Evolutionary conservation across 2,329 filamentous ascomycete genomes (phyloP), one percentile per base, ranked within the genome.

Genomic region (Paecilomyces variotii): DNA sequence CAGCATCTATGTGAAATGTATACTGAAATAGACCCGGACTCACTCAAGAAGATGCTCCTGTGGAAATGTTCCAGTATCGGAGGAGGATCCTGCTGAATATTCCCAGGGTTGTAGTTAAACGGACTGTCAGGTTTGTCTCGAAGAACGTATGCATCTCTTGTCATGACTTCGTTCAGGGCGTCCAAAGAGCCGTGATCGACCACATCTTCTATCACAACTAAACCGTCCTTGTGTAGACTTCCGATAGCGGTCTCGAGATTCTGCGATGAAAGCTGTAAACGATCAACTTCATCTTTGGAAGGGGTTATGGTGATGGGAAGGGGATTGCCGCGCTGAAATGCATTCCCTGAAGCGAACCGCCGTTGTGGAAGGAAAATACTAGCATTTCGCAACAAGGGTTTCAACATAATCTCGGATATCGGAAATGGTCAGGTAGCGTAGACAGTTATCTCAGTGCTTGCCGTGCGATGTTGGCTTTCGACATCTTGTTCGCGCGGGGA

Each of bases 21-120:
- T 35, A 19, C n/a, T 24, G 9, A 10, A 5, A 30, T 2, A 19
- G 10, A 19, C 45, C 53, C 9, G 26, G 4, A 60, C 72, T 57
- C 67, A 83, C 81, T 86, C 5, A 79, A 67, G 56, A 84, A 83
- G 34, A 86, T 79, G 4, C 71, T 72, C 1, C 76, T 70, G 30
- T 74, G 70, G 59, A 84, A 82, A 62, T 76, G 80, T 55, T 80
- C 69, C 0, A 73, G 69, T 0, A 79, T 77, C 4, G 82, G 77
- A 4, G 72, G 82, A 0, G 83, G 76, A 62, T 85, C 82, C 64
- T 86, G 84, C 62, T 86, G 83, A 32, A 85, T 74, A 61, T 85
- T 86, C 1, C 65, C 61, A 4, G 26, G 54, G 45, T 59, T 60
- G 14, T 60, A 59, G 54, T 60, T 60, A 26, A 56, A 60, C 10